Conservation (phyloP, 495 filamentous ascomycete genomes). For the Daldinia childiae region DNA sequence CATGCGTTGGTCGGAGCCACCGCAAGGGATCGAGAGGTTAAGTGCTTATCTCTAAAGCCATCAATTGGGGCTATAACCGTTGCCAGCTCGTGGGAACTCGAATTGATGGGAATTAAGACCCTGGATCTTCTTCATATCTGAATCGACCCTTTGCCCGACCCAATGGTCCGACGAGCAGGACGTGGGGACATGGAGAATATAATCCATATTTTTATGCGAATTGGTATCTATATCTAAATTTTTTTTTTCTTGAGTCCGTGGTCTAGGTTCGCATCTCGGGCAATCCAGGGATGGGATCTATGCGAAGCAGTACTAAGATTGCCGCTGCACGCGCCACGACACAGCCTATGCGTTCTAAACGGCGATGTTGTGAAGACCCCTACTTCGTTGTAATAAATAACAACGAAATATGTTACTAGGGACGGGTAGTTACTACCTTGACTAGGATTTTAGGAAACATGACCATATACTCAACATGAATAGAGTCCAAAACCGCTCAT, state of each 20-base stretch:
- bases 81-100: slow-evolving; percentile 13
- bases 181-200: slow-evolving; percentile 25
- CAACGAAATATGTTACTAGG: slow-evolving; percentile 2
- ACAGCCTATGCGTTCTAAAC: slow-evolving; percentile 7
- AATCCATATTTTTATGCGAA: slow-evolving; percentile 27
- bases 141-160: slow-evolving; percentile 14
- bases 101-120: slow-evolving; percentile 22
- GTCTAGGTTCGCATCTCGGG: slow-evolving; percentile 17
- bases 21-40: slow-evolving; percentile 23
- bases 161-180: slow-evolving; percentile 20
- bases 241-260: not conserved
- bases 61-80: slow-evolving; percentile 30
- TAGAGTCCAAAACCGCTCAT: slow-evolving; percentile 5
- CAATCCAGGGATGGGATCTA: slow-evolving; percentile 23
- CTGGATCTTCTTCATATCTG: slow-evolving; percentile 31
- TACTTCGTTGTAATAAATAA: slow-evolving; percentile 10
- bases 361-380: slow-evolving; percentile 12
- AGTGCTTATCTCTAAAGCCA: slow-evolving; percentile 33
- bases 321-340: slow-evolving; percentile 34
- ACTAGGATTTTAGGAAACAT: not conserved
- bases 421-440: slow-evolving; percentile 8
- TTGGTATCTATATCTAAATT: slow-evolving; percentile 14
- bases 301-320: slow-evolving; percentile 11
- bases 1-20: slow-evolving; percentile 36
- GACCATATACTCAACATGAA: slow-evolving; percentile 3